Conservation (phyloP, 1,139 yeast genomes). For the Kluyveromyces marxianus region DNA sequence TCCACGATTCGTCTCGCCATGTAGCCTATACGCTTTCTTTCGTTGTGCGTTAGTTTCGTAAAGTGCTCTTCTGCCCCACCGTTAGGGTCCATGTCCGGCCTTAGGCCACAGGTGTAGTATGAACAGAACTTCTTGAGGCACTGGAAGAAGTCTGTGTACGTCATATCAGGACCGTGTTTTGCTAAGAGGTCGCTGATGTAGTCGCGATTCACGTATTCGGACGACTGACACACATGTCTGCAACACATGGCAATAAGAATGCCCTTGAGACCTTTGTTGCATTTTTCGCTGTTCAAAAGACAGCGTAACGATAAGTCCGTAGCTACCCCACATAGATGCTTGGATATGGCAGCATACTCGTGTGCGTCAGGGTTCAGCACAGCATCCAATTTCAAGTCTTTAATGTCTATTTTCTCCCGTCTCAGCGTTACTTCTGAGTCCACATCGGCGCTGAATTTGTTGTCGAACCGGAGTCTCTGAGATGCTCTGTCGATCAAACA, state of each 20-base stretch:
- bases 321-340: slow-evolving; percentile 90
- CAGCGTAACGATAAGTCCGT: slow-evolving; percentile 78
- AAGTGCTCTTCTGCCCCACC: slow-evolving; percentile 33
- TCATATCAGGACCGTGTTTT: slow-evolving; percentile 12
- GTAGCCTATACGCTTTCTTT: slow-evolving; percentile 54
- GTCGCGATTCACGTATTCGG: slow-evolving; percentile 43
- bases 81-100: slow-evolving; percentile 31
- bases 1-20: slow-evolving; percentile 67
- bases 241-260: slow-evolving; percentile 89
- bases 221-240: slow-evolving; percentile 67
- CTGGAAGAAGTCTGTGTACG: slow-evolving; percentile 34
- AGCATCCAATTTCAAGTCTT: slow-evolving; percentile 53
- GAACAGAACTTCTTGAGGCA: slow-evolving; percentile 61
- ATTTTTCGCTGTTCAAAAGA: slow-evolving; percentile 39
- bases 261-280: slow-evolving; percentile 38
- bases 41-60: slow-evolving; percentile 36
- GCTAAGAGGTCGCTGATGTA: slow-evolving; percentile 35
- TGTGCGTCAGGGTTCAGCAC: slow-evolving; percentile 33
- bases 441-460: slow-evolving; percentile 38
- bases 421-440: slow-evolving; percentile 34
- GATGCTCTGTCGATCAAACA: slow-evolving; percentile 71
- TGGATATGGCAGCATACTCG: slow-evolving; percentile 58
- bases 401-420: slow-evolving; percentile 67
- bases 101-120: slow-evolving; percentile 78
- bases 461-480: slow-evolving; percentile 71